Percentiles rank a stretch among this genome's conserved stretches.
These are phyloP conservation scores for Bullera alba DNA, from an alignment of 768 basidiomycete genomes.

Conservation along the genomic window DNA sequence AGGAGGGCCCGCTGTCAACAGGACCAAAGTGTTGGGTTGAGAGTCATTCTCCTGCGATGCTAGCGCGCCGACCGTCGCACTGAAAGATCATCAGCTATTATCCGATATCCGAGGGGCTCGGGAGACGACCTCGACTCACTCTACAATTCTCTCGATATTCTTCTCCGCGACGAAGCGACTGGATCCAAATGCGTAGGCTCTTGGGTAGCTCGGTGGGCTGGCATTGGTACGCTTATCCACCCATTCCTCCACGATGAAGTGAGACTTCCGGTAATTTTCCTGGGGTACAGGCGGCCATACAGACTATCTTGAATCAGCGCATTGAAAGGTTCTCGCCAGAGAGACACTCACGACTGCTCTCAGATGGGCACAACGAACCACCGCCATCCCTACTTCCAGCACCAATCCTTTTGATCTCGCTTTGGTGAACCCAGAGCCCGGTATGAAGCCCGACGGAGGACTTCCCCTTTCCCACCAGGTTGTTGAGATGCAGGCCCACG, in stretches of 20 bases:
- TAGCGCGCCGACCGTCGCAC: slow-evolving; percentile 38
- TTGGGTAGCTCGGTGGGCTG: slow-evolving; percentile 36
- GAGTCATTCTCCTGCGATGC: slow-evolving; percentile 40
- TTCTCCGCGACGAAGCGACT: slow-evolving; percentile 36
- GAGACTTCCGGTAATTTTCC: slow-evolving; percentile 44
- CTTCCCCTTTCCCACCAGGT: slow-evolving; percentile 45
- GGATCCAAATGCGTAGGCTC: slow-evolving; percentile 39
- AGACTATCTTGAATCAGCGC: slow-evolving; percentile 21
- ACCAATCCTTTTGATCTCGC: slow-evolving; percentile 31
- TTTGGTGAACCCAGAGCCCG: slow-evolving; percentile 30
- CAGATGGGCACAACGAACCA: slow-evolving; percentile 40
- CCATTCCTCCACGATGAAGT: slow-evolving; percentile 43
- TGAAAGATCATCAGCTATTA: slow-evolving; percentile 5
- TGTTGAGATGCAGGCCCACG: slow-evolving; percentile 35
- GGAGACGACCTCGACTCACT: slow-evolving; percentile 19
- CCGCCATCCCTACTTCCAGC: slow-evolving; percentile 40
- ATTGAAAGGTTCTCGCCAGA: not conserved
- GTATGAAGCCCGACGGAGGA: slow-evolving; percentile 21
- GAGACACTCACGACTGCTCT: slow-evolving; percentile 39
- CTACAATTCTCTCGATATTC: slow-evolving; percentile 37
- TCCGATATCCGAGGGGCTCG: not conserved
- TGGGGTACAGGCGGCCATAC: slow-evolving; percentile 43
- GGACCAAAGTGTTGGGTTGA: slow-evolving; percentile 37
- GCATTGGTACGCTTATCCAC: slow-evolving; percentile 43
- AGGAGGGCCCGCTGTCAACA: slow-evolving; percentile 37